Evolutionary conservation across 768 basidiomycete species (phyloP), one percentile per base, ranked within the genome.

Genomic region (Podaxis sp.): DNA sequence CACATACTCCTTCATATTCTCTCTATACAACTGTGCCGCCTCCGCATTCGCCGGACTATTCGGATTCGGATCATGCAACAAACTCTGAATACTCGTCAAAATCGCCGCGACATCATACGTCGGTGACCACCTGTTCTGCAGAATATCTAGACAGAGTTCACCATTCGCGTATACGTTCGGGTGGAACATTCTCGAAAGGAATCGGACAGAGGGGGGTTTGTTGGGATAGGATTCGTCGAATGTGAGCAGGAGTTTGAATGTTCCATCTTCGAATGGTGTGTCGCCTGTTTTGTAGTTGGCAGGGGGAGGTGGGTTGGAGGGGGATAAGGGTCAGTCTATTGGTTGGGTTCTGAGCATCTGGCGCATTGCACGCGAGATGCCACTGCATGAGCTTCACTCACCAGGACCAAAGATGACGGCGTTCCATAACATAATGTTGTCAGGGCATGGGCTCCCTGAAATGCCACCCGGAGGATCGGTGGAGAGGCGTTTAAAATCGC

Each of bases 381-480:
- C 44, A 30, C 3, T 46, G 53, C 12, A 57, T 17, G 20, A 1
- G 20, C 20, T 8, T 17, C n/a, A 77, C 89, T 71, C 63, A 95
- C 96, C 90, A 76, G 97, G 97, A 2, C 97, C 97, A 72, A 99
- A 99, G 66, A 99, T 99, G 62, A 99, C 97, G 1, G 97, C 97
- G 70, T 99, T 99, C 97, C 97, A 99, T 15, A 98, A 83, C 95
- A 99, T 97, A 75, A 99, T 97, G 74, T 99, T 99, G 73, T 99
- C 97, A 2, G 94, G 89, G 72, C 94, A 95, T 72, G 97, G 96
- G 70, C 94, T 96, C 13, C 96, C 97, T 3, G 94, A 96, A 67
- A 99, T 95, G 5, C 97, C 97, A 58, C 91, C 89, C 0, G 97
- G 97, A 3, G 96, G 96, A 72, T 99, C 97, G 24, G 88, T 89